Conservation (phyloP, 2,329 filamentous ascomycete genomes). For the Malbranchea zuffiana region DNA sequence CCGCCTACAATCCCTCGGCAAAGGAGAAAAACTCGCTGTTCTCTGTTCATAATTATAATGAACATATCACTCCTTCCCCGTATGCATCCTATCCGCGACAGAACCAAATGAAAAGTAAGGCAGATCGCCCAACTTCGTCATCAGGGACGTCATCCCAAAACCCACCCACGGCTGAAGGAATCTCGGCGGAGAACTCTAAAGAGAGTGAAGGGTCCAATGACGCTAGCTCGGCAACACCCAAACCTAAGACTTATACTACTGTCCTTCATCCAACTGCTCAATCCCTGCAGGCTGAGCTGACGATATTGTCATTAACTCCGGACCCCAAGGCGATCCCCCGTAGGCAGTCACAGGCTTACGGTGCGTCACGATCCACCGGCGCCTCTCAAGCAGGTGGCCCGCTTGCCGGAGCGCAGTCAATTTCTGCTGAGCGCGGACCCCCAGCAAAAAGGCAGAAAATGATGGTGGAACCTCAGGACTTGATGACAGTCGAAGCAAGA, state of each 20-base stretch:
- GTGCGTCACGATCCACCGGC: conserved; percentile 35
- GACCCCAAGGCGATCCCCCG: conserved; percentile 41
- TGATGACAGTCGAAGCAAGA: conserved; percentile 64
- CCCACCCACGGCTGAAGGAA: conserved; percentile 22
- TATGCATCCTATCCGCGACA: conserved; percentile 60
- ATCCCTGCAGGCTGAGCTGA: conserved; percentile 63
- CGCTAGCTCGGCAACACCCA: conserved; percentile 38
- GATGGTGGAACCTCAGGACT: conserved; percentile 63
- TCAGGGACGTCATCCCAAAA: conserved; percentile 8
- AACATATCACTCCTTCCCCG: conserved; percentile 79
- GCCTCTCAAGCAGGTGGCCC: conserved; percentile 58
- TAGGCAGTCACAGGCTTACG: conserved; percentile 35
- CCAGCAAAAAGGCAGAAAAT: conserved; percentile 62
- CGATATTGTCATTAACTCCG: conserved; percentile 63
- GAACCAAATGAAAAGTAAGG: conserved; percentile 37
- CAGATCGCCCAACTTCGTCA: conserved; percentile 6
- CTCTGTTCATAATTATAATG: conserved; percentile 87
- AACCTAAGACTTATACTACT: conserved; percentile 58
- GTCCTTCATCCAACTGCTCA: conserved; percentile 77
- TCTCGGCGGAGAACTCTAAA: conserved; percentile 51
- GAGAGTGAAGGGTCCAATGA: conserved; percentile 45
- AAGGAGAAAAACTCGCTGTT: conserved; percentile 57
- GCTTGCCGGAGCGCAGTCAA: conserved; percentile 31
- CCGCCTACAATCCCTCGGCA: conserved; percentile 43
- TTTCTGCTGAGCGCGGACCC: conserved; percentile 40